Conservation (phyloP, 306 rosid species). For the Glycine soja region DNA sequence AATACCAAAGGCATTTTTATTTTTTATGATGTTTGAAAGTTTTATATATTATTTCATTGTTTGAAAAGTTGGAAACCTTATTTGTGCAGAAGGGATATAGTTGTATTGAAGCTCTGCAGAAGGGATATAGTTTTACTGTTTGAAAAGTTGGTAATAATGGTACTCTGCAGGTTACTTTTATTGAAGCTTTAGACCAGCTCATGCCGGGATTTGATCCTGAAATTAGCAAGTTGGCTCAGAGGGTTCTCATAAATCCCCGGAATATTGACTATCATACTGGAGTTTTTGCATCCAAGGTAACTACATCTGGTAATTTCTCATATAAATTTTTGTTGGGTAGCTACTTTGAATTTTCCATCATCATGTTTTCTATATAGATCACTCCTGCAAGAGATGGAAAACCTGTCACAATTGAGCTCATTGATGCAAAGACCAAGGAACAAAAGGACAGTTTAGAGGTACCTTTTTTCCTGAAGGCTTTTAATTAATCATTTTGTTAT, state of each 20-base stretch:
- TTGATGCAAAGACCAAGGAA: conserved; percentile 88
- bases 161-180: conserved; percentile 74
- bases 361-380: conserved; percentile 53
- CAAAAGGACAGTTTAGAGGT: conserved; percentile 84
- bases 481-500: background rate
- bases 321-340: background rate
- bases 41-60: conserved; percentile 31
- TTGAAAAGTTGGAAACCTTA: conserved; percentile 21
- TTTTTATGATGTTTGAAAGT: background rate
- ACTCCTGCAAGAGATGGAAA: conserved; percentile 89
- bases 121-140: background rate
- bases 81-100: conserved; percentile 25
- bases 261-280: conserved; percentile 81
- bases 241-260: conserved; percentile 84
- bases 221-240: conserved; percentile 87
- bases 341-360: conserved; percentile 23
- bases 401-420: conserved; percentile 83
- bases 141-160: conserved; percentile 30
- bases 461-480: conserved; percentile 26
- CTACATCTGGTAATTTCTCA: conserved; percentile 15
- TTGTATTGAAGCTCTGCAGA: background rate
- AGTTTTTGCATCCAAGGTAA: conserved; percentile 87
- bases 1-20: too few species aligned
- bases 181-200: conserved; percentile 88
- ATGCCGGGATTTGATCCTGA: conserved; percentile 98